Base-by-base conservation (phyloP, 192 early-diverging fungal genomes). In the Pecoramyces ruminantium region DNA sequence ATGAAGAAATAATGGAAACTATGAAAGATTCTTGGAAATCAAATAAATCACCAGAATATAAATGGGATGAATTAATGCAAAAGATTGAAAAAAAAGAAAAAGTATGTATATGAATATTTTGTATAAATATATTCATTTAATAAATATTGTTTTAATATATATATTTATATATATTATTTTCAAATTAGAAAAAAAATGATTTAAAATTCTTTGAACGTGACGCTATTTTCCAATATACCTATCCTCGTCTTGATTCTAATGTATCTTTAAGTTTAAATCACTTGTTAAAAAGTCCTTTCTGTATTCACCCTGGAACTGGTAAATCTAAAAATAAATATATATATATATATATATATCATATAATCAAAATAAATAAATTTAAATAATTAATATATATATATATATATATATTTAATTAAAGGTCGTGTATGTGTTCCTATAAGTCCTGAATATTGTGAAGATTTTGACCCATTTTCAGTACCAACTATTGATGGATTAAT, bases 271-370 rank as follows among this genome's bases (percentile, higher is more conserved):
- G 93, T 38, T 89, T 97, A 14, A 94, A 93, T 84, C 97, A 99
- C 88, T 94, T 99, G 88, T 89, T 99, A 29, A 99, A 99, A 84
- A 92, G 92, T 82, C 97, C 97, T 13, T 98, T 99, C 84, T 99
- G 96, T 86, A 92, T 97, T 28, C 97, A 99, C 82, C 97, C 97
- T 28, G 95, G 94, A 84, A 97, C 96, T 15, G 93, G 39, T 40
- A 79, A 25, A n/a, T 79, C 3, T 25, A 21, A 34, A 5, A 4
- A 21, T 21, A 21, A 21, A 14, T 21, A 4, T 21, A 38, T 34
- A 25, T 34, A 78, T 38, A 78, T 29, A 34, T 14, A 34, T 8
- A 14, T 78, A 14, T 14, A 29, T 29, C n/a, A n/a, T n/a, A n/a
- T n/a, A n/a, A n/a, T n/a, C n/a, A n/a, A n/a, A n/a, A n/a, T n/a